Percentiles rank a stretch among this genome's conserved stretches.
Conservation (phyloP, 2,329 filamentous ascomycete species). For the Claviceps paspali region DNA sequence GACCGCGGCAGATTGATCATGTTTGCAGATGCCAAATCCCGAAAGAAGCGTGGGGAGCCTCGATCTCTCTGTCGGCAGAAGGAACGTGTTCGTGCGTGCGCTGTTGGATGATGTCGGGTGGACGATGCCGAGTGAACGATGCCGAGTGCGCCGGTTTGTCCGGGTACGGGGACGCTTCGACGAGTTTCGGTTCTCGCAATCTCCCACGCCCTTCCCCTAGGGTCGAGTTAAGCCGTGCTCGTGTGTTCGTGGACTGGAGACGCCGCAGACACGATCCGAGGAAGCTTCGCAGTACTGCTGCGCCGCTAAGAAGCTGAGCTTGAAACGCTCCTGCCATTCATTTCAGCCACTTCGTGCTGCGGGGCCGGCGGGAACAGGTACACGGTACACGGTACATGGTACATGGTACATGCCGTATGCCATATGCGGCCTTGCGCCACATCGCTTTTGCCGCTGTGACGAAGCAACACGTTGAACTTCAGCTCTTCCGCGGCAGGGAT, state of each 20-base stretch:
- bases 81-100: not conserved
- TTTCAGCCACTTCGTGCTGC: no score
- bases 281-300: no score
- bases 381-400: no score
- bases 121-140: no score
- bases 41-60: not conserved
- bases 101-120: not conserved
- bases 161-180: not conserved
- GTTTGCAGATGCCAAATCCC: not conserved
- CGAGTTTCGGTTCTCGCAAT: not conserved
- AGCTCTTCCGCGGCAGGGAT: no score
- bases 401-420: not conserved
- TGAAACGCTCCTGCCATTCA: no score
- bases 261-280: no score
- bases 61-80: not conserved
- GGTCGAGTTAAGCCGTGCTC: no score
- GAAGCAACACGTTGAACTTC: not conserved
- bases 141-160: not conserved
- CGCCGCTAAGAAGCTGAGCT: no score
- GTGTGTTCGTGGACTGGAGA: not conserved
- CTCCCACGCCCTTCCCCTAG: no score
- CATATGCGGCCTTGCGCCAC: conserved; percentile 1
- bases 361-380: no score
- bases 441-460: not conserved
- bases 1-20: conserved; percentile 13